Conservation (phyloP, 2,329 filamentous ascomycete genomes). For the Ascochyta clinopodiicola region DNA sequence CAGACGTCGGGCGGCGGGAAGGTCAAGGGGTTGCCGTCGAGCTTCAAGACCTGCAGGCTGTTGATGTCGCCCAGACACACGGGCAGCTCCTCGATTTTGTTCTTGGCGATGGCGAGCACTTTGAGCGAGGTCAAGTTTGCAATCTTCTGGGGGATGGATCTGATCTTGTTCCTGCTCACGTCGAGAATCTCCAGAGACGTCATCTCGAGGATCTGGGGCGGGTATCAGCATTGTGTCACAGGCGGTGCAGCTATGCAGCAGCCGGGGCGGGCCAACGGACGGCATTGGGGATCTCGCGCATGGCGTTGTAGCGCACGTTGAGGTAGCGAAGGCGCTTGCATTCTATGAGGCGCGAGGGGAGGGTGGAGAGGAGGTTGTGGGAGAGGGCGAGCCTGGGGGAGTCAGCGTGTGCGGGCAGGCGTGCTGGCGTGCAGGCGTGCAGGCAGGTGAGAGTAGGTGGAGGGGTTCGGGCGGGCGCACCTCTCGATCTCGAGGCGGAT, state of each 20-base stretch:
- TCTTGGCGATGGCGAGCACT: slow-evolving; percentile 85
- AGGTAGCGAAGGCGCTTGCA: slow-evolving; percentile 80
- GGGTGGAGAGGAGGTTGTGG: slow-evolving; percentile 76
- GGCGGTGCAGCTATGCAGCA: neutral
- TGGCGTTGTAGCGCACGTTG: slow-evolving; percentile 78
- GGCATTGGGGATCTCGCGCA: slow-evolving; percentile 69
- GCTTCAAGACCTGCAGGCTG: slow-evolving; percentile 85
- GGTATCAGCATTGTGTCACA: slow-evolving; percentile 15
- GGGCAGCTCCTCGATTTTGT: slow-evolving; percentile 84
- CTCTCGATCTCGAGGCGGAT: slow-evolving; percentile 77
- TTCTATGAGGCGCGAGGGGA: slow-evolving; percentile 75
- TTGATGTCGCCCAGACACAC: slow-evolving; percentile 87
- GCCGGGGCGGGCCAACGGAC: slow-evolving; percentile 54
- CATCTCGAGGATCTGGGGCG: slow-evolving; percentile 79
- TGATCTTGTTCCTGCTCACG: slow-evolving; percentile 85
- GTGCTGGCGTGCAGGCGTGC: too few species aligned
- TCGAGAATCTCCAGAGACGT: slow-evolving; percentile 91
- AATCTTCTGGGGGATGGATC: slow-evolving; percentile 77
- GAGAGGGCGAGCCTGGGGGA: slow-evolving; percentile 73
- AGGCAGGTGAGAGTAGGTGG: too few species aligned
- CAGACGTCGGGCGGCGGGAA: slow-evolving; percentile 68
- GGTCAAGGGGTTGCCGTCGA: slow-evolving; percentile 84
- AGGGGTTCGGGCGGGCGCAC: slow-evolving; percentile 49
- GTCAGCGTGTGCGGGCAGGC: slow-evolving; percentile 3
- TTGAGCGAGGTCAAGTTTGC: slow-evolving; percentile 83